Conservation (phyloP, 129 eudicot genomes). For the Flaveria sonorensis region DNA sequence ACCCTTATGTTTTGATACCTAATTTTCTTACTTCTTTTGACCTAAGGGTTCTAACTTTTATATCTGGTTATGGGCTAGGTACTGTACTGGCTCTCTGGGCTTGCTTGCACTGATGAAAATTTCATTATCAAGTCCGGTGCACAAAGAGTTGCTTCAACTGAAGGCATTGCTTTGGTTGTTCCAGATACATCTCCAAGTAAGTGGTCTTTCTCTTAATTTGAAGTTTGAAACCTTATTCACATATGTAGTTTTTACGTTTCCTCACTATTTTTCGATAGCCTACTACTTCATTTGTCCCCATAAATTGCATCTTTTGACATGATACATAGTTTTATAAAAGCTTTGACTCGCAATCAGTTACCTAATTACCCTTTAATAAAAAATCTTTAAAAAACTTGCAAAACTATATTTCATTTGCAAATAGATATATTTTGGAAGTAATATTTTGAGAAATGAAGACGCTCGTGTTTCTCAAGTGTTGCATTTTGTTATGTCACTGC, state of each 20-base stretch:
- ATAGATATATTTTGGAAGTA: background rate
- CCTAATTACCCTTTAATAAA: background rate
- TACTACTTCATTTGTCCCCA: background rate
- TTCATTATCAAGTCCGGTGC: slow-evolving; percentile 91
- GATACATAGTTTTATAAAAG: background rate
- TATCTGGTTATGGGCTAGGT: slow-evolving; percentile 47
- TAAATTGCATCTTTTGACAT: background rate
- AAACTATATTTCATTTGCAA: background rate
- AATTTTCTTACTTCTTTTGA: background rate
- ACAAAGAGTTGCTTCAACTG: slow-evolving; percentile 87
- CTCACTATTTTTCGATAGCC: too few species aligned
- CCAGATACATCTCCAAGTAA: slow-evolving; percentile 98
- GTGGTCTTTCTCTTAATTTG: slow-evolving; percentile 11
- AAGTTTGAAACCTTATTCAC: slow-evolving; percentile 1
- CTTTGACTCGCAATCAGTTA: background rate
- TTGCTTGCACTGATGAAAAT: slow-evolving; percentile 91
- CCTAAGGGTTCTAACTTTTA: slow-evolving; percentile 1
- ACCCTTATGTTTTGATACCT: background rate
- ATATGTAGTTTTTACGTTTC: background rate
- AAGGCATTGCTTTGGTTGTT: slow-evolving; percentile 82
- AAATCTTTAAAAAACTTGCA: background rate
- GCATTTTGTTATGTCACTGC: background rate
- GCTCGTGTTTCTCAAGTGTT: too few species aligned
- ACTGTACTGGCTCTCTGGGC: slow-evolving; percentile 97
- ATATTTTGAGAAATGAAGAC: background rate